These are phyloP conservation scores for Xylaria sp. DNA, from an alignment of 2,329 filamentous ascomycete genomes.

Conservation along the genomic window DNA sequence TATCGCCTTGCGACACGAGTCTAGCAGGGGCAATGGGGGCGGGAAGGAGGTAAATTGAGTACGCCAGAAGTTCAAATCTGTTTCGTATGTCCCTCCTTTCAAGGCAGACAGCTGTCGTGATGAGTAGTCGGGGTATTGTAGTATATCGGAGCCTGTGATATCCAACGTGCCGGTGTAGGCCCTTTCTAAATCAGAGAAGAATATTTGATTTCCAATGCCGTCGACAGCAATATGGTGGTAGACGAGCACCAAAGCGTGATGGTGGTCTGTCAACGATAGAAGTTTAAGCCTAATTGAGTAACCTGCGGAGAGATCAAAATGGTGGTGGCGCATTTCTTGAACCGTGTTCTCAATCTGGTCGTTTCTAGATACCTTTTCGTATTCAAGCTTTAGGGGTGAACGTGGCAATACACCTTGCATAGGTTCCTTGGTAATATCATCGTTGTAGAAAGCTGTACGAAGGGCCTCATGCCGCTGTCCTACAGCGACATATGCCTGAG, in stretches of 20 bases:
- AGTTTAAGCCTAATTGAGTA: not conserved
- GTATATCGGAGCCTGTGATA: not conserved
- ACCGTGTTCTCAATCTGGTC: not conserved
- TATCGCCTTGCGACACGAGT: no score
- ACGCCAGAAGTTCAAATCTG: not conserved
- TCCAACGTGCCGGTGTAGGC: not conserved
- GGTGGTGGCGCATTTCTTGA: not conserved
- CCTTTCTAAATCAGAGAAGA: not conserved
- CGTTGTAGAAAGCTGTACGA: constrained; percentile 1
- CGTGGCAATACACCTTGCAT: constrained; percentile 1
- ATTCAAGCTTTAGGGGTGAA: not conserved
- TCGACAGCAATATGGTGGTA: constrained; percentile 2
- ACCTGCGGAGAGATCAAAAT: not conserved
- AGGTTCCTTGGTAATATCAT: not conserved
- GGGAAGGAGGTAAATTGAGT: not conserved
- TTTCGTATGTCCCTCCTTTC: not conserved
- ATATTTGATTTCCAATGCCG: not conserved
- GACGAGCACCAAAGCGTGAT: not conserved
- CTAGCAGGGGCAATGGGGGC: not conserved
- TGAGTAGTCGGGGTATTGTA: constrained; percentile 1
- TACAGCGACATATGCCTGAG: not conserved
- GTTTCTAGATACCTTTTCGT: not conserved
- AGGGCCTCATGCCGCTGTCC: not conserved
- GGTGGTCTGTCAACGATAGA: not conserved
- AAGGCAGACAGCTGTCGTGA: not conserved